Evolutionary conservation across 768 basidiomycete genomes (phyloP).

Genomic region (Leccinum olivaceopallidum): DNA sequence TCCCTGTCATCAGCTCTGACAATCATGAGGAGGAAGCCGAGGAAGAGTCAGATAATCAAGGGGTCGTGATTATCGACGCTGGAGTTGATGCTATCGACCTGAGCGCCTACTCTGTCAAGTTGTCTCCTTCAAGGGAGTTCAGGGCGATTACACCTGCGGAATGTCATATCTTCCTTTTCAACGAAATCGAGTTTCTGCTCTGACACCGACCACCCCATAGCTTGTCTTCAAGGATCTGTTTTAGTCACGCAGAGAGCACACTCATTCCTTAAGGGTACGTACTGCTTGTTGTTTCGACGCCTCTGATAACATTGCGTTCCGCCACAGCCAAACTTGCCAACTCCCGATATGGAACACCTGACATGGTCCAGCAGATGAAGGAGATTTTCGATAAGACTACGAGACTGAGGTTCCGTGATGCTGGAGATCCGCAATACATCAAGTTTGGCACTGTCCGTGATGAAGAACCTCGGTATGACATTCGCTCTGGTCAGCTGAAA

Average conservation of each 20-base stretch:
- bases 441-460: conserved; percentile 39
- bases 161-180: conserved; percentile 17
- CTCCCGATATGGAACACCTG: conserved; percentile 30
- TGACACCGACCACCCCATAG: conserved; percentile 27
- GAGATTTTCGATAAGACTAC: conserved; percentile 37
- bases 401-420: conserved; percentile 41
- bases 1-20: conserved; percentile 4
- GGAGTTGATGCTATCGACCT: conserved; percentile 43
- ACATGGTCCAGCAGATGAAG: conserved; percentile 35
- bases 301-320: neutral
- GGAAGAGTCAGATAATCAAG: neutral
- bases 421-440: conserved; percentile 36
- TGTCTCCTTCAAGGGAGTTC: conserved; percentile 24
- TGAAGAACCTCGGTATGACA: conserved; percentile 34
- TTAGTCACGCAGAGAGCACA: conserved; percentile 35
- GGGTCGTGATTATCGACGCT: conserved; percentile 40
- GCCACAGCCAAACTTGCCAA: conserved; percentile 29
- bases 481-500: conserved; percentile 38
- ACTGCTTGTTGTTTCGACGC: neutral
- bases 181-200: neutral
- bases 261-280: conserved; percentile 30
- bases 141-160: conserved; percentile 37
- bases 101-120: conserved; percentile 36
- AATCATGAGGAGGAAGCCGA: conserved; percentile 1
- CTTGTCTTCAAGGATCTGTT: conserved; percentile 39